Evolutionary conservation across 331 rosid species (phyloP).

Genomic region (Malus hybrid): DNA sequence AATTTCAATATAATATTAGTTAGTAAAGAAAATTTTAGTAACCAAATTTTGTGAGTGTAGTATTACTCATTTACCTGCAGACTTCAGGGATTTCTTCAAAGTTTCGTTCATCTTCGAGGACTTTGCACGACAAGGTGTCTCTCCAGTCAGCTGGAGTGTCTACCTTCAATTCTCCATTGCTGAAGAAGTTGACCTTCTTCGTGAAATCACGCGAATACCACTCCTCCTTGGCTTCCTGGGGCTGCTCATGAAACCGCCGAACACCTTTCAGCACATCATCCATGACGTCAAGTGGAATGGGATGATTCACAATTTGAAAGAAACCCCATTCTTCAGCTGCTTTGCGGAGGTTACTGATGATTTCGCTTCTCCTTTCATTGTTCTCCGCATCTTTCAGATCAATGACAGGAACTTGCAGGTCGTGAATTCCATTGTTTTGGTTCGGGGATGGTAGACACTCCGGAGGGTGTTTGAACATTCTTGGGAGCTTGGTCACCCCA

Average conservation of each 20-base stretch:
- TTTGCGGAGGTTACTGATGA: neutral
- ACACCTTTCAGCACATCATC: slow-evolving; percentile 9
- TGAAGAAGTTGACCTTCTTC: slow-evolving; percentile 9
- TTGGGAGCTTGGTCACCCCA: slow-evolving; percentile 17
- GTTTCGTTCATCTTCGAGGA: neutral
- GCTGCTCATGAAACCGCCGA: slow-evolving; percentile 16
- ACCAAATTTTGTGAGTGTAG: too few relatives aligned
- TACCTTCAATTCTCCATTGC: slow-evolving; percentile 10
- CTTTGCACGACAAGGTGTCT: slow-evolving; percentile 17
- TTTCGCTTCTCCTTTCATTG: neutral
- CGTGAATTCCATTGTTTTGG: neutral
- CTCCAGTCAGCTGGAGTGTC: slow-evolving; percentile 12
- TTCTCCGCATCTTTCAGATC: slow-evolving; percentile 3
- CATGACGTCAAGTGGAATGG: slow-evolving; percentile 1
- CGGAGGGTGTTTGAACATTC: slow-evolving; percentile 17
- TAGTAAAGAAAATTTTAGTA: neutral
- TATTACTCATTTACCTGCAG: slow-evolving; percentile 3
- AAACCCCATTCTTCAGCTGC: slow-evolving; percentile 22
- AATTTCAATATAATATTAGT: neutral
- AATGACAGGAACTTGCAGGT: slow-evolving; percentile 11
- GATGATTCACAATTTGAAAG: slow-evolving; percentile 20
- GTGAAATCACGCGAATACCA: slow-evolving; percentile 13
- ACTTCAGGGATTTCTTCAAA: slow-evolving; percentile 5
- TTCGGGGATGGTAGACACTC: neutral
- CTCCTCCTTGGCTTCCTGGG: slow-evolving; percentile 11